These are phyloP conservation scores for Ganoderma lingzhi DNA, from an alignment of 1,284 basidiomycete genomes.

Conservation along the genomic window DNA sequence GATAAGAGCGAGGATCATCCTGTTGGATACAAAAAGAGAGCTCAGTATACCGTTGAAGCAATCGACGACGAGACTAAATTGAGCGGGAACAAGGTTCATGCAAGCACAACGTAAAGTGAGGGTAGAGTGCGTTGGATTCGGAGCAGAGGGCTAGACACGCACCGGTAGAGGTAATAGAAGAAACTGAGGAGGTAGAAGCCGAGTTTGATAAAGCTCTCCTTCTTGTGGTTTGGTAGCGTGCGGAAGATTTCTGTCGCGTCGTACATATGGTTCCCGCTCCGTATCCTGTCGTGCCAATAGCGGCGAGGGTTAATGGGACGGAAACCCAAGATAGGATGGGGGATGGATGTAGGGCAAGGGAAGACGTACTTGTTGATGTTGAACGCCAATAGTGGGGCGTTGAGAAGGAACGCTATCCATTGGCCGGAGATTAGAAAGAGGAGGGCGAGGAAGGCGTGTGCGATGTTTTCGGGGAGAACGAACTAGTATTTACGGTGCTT, in stretches of 20 bases:
- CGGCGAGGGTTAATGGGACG: not conserved
- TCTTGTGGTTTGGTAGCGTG: constrained; percentile 94
- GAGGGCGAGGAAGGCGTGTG: constrained; percentile 90
- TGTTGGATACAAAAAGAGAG: constrained; percentile 19
- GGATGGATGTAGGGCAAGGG: not conserved
- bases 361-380: constrained; percentile 92
- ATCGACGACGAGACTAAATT: not conserved
- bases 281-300: constrained; percentile 69
- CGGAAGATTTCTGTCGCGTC: constrained; percentile 99
- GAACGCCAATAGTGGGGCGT: constrained; percentile 89
- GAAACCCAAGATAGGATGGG: not conserved
- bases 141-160: constrained; percentile 62
- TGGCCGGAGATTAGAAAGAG: constrained; percentile 95
- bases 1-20: constrained; percentile 47
- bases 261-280: constrained; percentile 96
- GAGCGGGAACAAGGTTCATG: not conserved
- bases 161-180: constrained; percentile 98
- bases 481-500: constrained; percentile 65
- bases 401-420: constrained; percentile 94
- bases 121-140: not conserved
- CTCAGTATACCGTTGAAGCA: not conserved
- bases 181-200: constrained; percentile 95
- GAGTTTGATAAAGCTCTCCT: constrained; percentile 96
- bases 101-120: constrained; percentile 1
- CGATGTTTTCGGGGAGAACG: constrained; percentile 95